Evolutionary conservation across 768 basidiomycete genomes (phyloP), one percentile per base, ranked within the genome.

Genomic region (Phylloporus rhodoxanthus): DNA sequence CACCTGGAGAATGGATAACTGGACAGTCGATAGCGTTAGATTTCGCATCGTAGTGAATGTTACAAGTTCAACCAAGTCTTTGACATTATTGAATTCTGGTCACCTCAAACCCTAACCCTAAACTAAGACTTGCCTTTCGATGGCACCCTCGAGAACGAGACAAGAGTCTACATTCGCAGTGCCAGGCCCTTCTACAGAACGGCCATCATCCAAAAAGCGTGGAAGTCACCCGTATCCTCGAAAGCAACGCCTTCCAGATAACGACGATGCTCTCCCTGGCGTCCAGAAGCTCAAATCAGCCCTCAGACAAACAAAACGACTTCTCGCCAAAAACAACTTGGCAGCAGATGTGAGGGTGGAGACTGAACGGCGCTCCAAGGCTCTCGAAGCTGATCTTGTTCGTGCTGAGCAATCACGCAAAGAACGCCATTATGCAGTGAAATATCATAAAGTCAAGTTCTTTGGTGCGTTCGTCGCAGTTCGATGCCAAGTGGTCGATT

Each of bases 401-500:
- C 75, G 72, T 47, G 85, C 85, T 0, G 82, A 87, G 67, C 59
- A 65, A 20, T 74, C 76, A 30, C 75, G 75, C 41, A 84, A 84
- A 63, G 89, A 91, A 66, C 80, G 86, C 40, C 71, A 82, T 37
- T 73, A 89, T 58, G 87, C 89, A 0, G 68, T 77, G 34, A 79
- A 79, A 53, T 98, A 98, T 67, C 92, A 93, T 58, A 91, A 83
- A 72, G 72, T 93, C 59, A 94, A 91, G 66, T 98, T 98, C 70
- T 96, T 98, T 54, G 93, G 92, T 93, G 54, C 56, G 75, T 65
- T n/a, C 33, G 21, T 52, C 26, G 6, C 40, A 28, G 15, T 23
- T 1, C 13, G 14, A 41, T 17, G 1, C 20, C 23, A 17, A 28
- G 4, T 17, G 13, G 17, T 47, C 33, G 17, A 36, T 21, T 32